Evolutionary conservation across 2,329 filamentous ascomycete genomes (phyloP), one percentile per base, ranked within the genome.

Genomic region (Zasmidium cellare): DNA sequence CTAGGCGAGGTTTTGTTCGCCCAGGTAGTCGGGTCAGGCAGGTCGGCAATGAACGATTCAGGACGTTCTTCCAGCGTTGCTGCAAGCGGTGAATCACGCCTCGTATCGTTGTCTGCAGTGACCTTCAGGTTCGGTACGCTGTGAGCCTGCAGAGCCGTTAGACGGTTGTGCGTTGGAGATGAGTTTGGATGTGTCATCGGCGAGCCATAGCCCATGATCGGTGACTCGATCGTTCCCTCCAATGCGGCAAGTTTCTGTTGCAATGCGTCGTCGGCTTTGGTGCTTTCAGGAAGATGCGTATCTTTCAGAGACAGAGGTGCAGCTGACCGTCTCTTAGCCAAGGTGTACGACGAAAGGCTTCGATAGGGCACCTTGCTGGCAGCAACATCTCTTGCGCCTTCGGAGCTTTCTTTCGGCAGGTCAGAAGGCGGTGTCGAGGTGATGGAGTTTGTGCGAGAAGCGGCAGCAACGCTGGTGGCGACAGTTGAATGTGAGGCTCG

Each of bases 401-500:
- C 66, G 3, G 49, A 47, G 20, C 48, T 58, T 9, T 62, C 61
- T 22, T 63, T 65, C 16, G 60, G 55, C 19, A 56, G 46, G 16
- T 68, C 68, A 19, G 62, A 54, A 3, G 63, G 63, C 1, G 66
- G 60, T 5, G 67, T 68, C 16, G 66, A 66, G 16, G 62, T 67
- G 12, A 68, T 55, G 2, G 69, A 72, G 47, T 65, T 70, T 2
- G 68, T 65, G 19, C 65, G 64, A 9, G 69, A 70, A 3, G 62
- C 51, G 35, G 52, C 52, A n/a, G 63, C 61, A n/a, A 58, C 49
- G 2, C 56, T 60, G 14, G 66, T 70, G 22, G 58, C 63, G 35
- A 55, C 60, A 44, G 62, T 65, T 28, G 69, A 70, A n/a, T 67
- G 63, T 9, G 69, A 71, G n/a, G 65, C 67, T n/a, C 69, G 63